Percentiles rank a stretch among this genome's conserved stretches.
These are phyloP conservation scores for Sclerotinia sclerotiorum DNA, from an alignment of 2,329 filamentous ascomycete species.

Conservation along the genomic window DNA sequence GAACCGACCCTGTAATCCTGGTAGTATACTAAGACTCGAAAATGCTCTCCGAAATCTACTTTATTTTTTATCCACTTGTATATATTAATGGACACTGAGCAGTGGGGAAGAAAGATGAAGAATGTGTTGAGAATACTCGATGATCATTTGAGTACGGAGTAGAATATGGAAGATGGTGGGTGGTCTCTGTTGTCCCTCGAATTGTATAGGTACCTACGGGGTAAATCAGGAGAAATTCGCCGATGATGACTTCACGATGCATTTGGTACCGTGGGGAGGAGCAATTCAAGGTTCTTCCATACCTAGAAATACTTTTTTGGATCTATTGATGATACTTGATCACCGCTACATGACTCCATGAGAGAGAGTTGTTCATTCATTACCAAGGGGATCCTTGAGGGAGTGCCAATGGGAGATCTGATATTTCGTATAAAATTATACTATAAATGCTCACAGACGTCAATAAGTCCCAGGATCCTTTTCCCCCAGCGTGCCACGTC, in stretches of 20 bases:
- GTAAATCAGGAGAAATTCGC: not conserved
- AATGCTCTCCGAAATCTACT: not conserved
- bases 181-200: not conserved
- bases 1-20: not conserved
- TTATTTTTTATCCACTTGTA: not conserved
- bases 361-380: not conserved
- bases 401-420: not conserved
- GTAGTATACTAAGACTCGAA: not conserved
- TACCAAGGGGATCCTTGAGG: not conserved
- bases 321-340: not conserved
- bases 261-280: not conserved
- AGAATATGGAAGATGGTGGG: no score
- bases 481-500: constrained; percentile 8
- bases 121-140: constrained; percentile 1
- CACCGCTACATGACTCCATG: not conserved
- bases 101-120: constrained; percentile 11
- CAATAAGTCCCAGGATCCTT: not conserved
- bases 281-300: not conserved
- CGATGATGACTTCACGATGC: constrained; percentile 4
- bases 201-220: not conserved
- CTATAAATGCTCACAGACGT: constrained; percentile 2
- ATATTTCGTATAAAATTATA: constrained; percentile 4
- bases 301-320: not conserved
- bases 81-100: not conserved
- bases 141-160: not conserved